Evolutionary conservation across 2,329 filamentous ascomycete species (phyloP).

Genomic region (Proliferodiscus dingleyae): DNA sequence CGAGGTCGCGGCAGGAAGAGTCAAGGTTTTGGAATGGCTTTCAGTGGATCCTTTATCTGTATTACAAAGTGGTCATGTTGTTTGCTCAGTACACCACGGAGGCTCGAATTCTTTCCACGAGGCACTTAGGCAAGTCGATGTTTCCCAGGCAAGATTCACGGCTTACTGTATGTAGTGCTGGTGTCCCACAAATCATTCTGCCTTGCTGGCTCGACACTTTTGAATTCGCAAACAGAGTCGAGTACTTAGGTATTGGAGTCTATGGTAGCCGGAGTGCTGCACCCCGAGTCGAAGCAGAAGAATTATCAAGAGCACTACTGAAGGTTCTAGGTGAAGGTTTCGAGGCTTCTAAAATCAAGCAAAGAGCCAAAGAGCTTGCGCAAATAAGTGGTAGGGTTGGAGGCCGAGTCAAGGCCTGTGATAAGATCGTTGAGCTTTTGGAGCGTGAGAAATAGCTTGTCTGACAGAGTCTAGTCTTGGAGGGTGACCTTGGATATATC

Average conservation of each 20-base stretch:
- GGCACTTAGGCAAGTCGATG: conserved; percentile 35
- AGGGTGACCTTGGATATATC: no score
- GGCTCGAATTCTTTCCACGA: conserved; percentile 41
- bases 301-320: conserved; percentile 16
- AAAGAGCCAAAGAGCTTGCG: conserved; percentile 17
- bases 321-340: conserved; percentile 14
- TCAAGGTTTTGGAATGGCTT: conserved; percentile 39
- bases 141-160: conserved; percentile 6
- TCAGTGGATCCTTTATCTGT: conserved; percentile 35
- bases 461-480: no score
- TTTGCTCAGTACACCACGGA: conserved; percentile 37
- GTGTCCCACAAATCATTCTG: conserved; percentile 42
- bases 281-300: conserved; percentile 13
- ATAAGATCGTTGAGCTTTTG: conserved; percentile 20
- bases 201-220: conserved; percentile 44
- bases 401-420: conserved; percentile 17
- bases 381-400: conserved; percentile 10
- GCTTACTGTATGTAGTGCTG: conserved; percentile 30
- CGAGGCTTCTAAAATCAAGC: conserved; percentile 13
- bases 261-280: conserved; percentile 16
- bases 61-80: conserved; percentile 33
- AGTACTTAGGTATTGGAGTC: conserved; percentile 39
- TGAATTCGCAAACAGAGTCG: conserved; percentile 39
- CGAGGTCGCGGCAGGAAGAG: conserved; percentile 20
- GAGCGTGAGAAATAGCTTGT: no score